Evolutionary conservation across 1,284 basidiomycete species (phyloP).

Genomic region (Pseudozyma sp.): DNA sequence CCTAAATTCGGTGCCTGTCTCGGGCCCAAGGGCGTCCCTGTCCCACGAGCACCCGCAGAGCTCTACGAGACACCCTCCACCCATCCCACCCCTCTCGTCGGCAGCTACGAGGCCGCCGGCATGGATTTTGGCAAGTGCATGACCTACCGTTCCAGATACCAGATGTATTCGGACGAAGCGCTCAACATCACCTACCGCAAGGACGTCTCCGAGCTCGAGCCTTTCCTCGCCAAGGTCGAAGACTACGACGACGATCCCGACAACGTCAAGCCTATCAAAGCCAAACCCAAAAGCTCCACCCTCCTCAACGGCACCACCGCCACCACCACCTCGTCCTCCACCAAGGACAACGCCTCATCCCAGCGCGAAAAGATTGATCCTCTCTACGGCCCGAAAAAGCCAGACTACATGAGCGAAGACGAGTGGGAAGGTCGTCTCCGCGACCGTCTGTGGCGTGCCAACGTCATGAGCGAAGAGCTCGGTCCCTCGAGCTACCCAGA

Average conservation of each 20-base stretch:
- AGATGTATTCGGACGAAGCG: conserved; percentile 68
- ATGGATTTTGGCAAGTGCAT: conserved; percentile 66
- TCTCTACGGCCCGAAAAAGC: conserved; percentile 60
- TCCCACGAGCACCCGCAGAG: conserved; percentile 58
- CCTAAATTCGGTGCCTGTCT: conserved; percentile 60
- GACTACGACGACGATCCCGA: conserved; percentile 67
- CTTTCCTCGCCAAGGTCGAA: conserved; percentile 42
- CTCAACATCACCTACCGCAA: conserved; percentile 67
- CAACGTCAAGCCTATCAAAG: conserved; percentile 58
- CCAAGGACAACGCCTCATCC: conserved; percentile 9
- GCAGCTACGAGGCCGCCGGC: conserved; percentile 61
- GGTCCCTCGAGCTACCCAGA: conserved; percentile 63
- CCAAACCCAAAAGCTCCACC: conserved; percentile 15
- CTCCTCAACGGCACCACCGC: conserved; percentile 13
- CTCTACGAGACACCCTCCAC: conserved; percentile 63
- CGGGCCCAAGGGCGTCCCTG: conserved; percentile 55
- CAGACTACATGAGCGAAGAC: conserved; percentile 51
- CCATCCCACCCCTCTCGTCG: conserved; percentile 66
- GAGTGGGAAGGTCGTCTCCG: conserved; percentile 65
- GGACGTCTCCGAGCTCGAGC: conserved; percentile 56
- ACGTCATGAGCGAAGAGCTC: conserved; percentile 60
- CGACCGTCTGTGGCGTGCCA: conserved; percentile 61
- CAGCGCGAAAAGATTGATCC: conserved; percentile 56
- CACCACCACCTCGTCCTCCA: conserved; percentile 9
- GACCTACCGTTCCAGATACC: conserved; percentile 64